Conservation (phyloP, 2,329 filamentous ascomycete genomes). For the Pestalotiopsis sp. region DNA sequence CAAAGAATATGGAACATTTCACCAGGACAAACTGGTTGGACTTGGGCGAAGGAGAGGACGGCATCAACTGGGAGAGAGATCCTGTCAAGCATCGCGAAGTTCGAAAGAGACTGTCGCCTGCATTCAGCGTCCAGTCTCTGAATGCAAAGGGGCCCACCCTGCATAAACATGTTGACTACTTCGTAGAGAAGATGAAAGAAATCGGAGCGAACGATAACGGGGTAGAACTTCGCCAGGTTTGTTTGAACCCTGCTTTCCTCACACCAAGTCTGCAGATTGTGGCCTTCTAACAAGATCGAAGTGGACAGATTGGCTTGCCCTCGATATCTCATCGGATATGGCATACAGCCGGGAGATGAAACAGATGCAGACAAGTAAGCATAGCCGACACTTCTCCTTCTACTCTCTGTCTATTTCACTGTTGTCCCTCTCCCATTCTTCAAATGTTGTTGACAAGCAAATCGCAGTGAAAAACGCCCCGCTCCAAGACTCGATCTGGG, state of each 20-base stretch:
- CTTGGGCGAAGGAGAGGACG: constrained; percentile 5
- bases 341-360: constrained; percentile 23
- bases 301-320: constrained; percentile 23
- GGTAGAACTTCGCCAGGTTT: constrained; percentile 9
- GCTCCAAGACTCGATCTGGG: constrained; percentile 11
- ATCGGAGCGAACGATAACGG: constrained; percentile 11
- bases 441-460: background rate
- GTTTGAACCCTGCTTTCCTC: background rate
- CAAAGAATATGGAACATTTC: constrained; percentile 11
- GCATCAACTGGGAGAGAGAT: constrained; percentile 13
- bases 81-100: constrained; percentile 14
- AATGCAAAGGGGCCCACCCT: constrained; percentile 8
- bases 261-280: background rate
- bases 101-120: constrained; percentile 11
- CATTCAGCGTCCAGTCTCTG: constrained; percentile 13
- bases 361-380: constrained; percentile 17
- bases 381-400: background rate
- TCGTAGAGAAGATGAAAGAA: constrained; percentile 14
- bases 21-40: background rate
- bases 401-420: background rate
- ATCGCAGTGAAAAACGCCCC: constrained; percentile 12
- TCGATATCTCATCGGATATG: constrained; percentile 26
- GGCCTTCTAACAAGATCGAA: constrained; percentile 1
- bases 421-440: background rate
- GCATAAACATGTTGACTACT: constrained; percentile 13